Evolutionary conservation across 2,329 filamentous ascomycete genomes (phyloP), one percentile per base, ranked within the genome.

Genomic region (Bertia moriformis): DNA sequence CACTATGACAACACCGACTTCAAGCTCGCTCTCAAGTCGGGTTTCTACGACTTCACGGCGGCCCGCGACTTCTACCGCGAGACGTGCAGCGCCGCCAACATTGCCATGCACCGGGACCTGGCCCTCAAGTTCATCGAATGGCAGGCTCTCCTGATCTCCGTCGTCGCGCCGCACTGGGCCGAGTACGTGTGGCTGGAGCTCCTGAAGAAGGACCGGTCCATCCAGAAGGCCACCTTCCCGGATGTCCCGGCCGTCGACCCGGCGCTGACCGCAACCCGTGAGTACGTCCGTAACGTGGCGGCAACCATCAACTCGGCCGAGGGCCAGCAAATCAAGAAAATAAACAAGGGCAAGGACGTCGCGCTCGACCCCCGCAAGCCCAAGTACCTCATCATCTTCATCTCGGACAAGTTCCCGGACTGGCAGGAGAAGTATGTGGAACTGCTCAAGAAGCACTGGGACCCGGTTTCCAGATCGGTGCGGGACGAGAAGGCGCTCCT

Each of bases 141-240:
- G 15, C 89, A 95, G 59, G 78, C 83, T 35, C 69, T 93, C 38
- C 69, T 95, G 52, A 65, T 96, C 48, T 72, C 81, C 3, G 83
- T 87, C 39, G 78, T 96, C 45, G 80, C 89, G 2, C 89, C 91
- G 42, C 91, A 98, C 61, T 96, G 87, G 81, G 70, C 85, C 37
- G 91, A 98, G 55, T 83, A 93, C 60, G 77, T 98, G 54, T 96
- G 87, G 86, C 74, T 83, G 40, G 89, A 96, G 60, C 76, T 96
- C 2, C 74, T 98, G 43, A 75, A 82, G 55, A 87, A 84, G 65
- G 57, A 71, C 22, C 62, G 68, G 40, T 83, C 81, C 4, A 75
- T 98, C 50, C 88, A 96, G 62, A 75, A 78, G 39, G 86, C 83
- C 10, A 67, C 67, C 30, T 94, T 75, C 69, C 86, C 87, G 13